phyloP scores from a whole-genome alignment of 257 asterid species.

The Solanum chmielewskii region DNA sequence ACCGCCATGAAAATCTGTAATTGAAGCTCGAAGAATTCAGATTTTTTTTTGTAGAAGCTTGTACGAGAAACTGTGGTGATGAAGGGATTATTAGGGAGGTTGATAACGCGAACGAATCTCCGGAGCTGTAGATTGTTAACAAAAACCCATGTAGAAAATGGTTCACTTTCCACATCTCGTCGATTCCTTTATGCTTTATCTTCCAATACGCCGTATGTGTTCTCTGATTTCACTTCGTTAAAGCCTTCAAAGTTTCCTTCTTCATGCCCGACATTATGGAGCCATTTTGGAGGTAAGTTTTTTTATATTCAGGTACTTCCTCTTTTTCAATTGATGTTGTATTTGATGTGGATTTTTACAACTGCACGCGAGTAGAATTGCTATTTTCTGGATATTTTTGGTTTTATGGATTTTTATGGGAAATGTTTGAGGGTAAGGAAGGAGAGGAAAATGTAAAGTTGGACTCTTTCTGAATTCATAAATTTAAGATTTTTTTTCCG shows the following conservation, averaged over 20 bases:
- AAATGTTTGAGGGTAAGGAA: neutral
- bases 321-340: no score
- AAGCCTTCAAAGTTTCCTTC: conserved; percentile 10
- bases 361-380: neutral
- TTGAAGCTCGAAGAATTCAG: neutral
- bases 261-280: conserved; percentile 12
- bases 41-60: neutral
- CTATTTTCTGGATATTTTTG: neutral
- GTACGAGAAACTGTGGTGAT: conserved; percentile 5
- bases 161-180: conserved; percentile 5
- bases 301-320: neutral
- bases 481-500: neutral
- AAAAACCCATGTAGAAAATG: conserved; percentile 14
- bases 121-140: conserved; percentile 11
- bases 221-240: conserved; percentile 10
- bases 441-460: neutral
- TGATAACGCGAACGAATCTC: conserved; percentile 29
- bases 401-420: neutral
- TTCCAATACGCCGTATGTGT: neutral
- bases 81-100: conserved; percentile 29
- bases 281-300: conserved; percentile 34
- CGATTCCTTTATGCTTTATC: conserved; percentile 24
- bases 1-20: neutral
- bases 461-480: neutral
- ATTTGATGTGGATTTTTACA: neutral